Conservation (phyloP, 2,329 filamentous ascomycete genomes). For the Talaromyces piceae region DNA sequence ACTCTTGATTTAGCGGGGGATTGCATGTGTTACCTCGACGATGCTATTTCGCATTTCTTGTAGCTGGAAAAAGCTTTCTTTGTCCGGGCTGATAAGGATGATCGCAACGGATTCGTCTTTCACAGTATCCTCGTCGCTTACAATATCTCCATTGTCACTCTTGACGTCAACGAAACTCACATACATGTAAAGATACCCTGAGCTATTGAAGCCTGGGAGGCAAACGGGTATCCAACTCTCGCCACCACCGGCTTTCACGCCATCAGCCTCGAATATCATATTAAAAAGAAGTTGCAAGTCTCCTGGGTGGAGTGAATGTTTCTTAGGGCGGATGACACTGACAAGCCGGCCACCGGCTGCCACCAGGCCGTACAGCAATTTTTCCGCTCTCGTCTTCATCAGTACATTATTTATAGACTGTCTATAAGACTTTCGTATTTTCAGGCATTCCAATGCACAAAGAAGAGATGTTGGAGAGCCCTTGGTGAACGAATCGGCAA, state of each 20-base stretch:
- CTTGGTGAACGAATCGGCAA: constrained; percentile 89
- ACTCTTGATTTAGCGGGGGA: background rate
- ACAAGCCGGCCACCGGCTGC: constrained; percentile 89
- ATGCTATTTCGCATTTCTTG: constrained; percentile 61
- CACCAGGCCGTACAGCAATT: constrained; percentile 84
- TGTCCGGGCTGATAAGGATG: constrained; percentile 83
- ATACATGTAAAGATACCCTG: constrained; percentile 97
- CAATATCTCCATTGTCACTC: constrained; percentile 35
- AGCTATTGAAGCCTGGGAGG: constrained; percentile 93
- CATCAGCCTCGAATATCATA: constrained; percentile 95
- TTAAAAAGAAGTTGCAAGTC: constrained; percentile 97
- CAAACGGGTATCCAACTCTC: constrained; percentile 98
- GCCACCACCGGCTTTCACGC: constrained; percentile 83
- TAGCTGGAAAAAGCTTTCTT: constrained; percentile 87
- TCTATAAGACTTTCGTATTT: constrained; percentile 79
- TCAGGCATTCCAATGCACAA: constrained; percentile 88
- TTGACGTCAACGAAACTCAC: constrained; percentile 80
- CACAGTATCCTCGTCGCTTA: constrained; percentile 33
- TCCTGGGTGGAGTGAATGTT: constrained; percentile 90
- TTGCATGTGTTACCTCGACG: constrained; percentile 41
- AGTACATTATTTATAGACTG: constrained; percentile 80
- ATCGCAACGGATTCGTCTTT: constrained; percentile 74
- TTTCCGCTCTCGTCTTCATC: constrained; percentile 66
- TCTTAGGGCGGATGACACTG: constrained; percentile 87
- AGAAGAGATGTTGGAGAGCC: constrained; percentile 85